These are phyloP conservation scores for Galium porrigens DNA, from an alignment of 305 asterid species.

Conservation along the genomic window DNA sequence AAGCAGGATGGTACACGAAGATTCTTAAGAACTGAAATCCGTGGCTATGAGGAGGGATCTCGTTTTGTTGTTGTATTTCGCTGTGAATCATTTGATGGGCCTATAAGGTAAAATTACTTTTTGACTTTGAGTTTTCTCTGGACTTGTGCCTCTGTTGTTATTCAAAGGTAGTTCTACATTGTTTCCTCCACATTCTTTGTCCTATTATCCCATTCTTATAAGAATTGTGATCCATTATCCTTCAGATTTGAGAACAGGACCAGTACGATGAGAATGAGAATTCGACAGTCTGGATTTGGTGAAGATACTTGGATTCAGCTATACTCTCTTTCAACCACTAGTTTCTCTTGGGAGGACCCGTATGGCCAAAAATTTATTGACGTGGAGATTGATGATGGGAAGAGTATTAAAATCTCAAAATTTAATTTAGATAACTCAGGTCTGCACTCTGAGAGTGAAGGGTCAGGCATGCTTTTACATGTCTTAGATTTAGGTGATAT, in stretches of 20 bases:
- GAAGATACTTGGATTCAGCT: constrained; percentile 65
- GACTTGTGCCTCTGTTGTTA: not conserved
- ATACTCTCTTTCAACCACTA: constrained; percentile 57
- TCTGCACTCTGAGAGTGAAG: constrained; percentile 35
- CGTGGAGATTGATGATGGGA: constrained; percentile 32
- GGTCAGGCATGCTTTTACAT: constrained; percentile 48
- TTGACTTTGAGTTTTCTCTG: not conserved
- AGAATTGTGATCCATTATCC: constrained; percentile 14
- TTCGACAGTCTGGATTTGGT: constrained; percentile 81
- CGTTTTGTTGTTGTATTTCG: constrained; percentile 88
- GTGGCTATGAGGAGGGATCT: constrained; percentile 98
- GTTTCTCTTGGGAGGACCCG: constrained; percentile 80
- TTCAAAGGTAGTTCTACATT: constrained; percentile 12
- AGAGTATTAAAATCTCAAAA: constrained; percentile 29
- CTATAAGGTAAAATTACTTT: constrained; percentile 50
- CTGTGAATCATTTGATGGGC: constrained; percentile 68
- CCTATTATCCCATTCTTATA: constrained; percentile 10
- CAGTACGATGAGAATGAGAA: constrained; percentile 32
- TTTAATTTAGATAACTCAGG: constrained; percentile 53
- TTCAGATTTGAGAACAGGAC: constrained; percentile 81
- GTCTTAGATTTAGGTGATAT: constrained; percentile 48
- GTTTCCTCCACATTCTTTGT: constrained; percentile 12
- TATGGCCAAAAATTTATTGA: constrained; percentile 68
- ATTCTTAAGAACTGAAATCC: constrained; percentile 65
- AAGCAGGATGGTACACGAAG: constrained; percentile 42